A percentile compares a stretch with the other conserved stretches of the same genome.
phyloP scores from a whole-genome alignment of 2,329 filamentous ascomycete species.

The Hypoxylon sp. region DNA sequence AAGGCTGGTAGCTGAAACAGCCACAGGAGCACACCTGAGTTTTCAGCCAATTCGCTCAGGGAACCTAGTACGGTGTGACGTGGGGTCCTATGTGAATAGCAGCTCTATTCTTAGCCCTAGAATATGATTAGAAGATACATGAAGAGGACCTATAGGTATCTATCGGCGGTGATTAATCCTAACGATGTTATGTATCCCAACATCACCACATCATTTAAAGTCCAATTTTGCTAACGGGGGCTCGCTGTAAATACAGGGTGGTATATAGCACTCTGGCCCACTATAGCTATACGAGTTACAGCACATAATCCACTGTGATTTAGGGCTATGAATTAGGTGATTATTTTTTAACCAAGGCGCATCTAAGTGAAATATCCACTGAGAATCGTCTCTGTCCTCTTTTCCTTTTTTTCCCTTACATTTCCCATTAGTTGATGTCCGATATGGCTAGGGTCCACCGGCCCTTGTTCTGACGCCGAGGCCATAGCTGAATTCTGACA shows the following conservation, averaged over 20 bases:
- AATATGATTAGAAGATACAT: background rate
- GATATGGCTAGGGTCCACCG: slow-evolving; percentile 6
- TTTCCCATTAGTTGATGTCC: too few relatives aligned
- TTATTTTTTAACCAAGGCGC: background rate
- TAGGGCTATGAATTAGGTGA: background rate
- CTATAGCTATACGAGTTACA: too few relatives aligned
- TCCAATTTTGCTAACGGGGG: too few relatives aligned
- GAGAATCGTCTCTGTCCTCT: background rate
- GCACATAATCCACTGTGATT: too few relatives aligned
- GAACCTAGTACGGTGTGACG: background rate
- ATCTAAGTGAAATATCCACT: background rate
- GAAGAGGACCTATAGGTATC: too few relatives aligned
- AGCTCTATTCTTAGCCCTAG: background rate
- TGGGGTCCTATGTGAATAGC: background rate
- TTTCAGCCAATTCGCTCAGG: background rate
- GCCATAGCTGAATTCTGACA: slow-evolving; percentile 35
- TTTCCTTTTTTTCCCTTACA: background rate
- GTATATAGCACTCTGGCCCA: too few relatives aligned
- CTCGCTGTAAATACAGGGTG: too few relatives aligned
- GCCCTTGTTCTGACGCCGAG: slow-evolving; percentile 27
- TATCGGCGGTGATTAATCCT: too few relatives aligned
- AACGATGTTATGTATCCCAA: too few relatives aligned
- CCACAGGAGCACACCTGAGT: background rate
- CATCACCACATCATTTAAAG: too few relatives aligned
- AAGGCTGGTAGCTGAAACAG: too few relatives aligned